Evolutionary conservation across 768 basidiomycete species (phyloP), one percentile per base, ranked within the genome.

Genomic region (Fomitopsis pulvina): DNA sequence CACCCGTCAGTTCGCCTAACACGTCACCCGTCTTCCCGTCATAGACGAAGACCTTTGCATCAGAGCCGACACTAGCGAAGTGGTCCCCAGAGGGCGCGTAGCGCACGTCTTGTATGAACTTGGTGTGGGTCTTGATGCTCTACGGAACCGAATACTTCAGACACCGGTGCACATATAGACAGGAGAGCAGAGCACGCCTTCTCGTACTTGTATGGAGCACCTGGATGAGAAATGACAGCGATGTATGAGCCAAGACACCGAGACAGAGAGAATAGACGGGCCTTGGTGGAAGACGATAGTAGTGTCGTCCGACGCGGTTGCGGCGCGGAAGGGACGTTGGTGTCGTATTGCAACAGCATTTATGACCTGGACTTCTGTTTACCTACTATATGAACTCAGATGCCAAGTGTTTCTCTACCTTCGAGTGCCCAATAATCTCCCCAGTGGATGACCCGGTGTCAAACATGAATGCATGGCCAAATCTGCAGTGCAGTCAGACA

Each of bases 51-150:
- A 88, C 68, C 70, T 86, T 95, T 26, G 75, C 77, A 64, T 98
- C 95, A 4, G 89, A 87, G 20, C 92, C 95, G 29, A 89, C 92
- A 51, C 90, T 92, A 12, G 81, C 86, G 61, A 97, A 94, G 38
- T 82, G 71, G 37, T 85, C 80, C 1, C 95, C 95, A 8, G 84
- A 84, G 0, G 83, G 81, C 0, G 92, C 75, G 62, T 83, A 97
- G 47, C 81, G 79, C 29, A 97, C 79, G 52, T 95, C 92, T 67
- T 95, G 91, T 14, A 97, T 88, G 60, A 94, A 96, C 64, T 87
- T 90, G 12, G 83, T 86, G 64, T 98, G 95, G 2, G 85, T 86
- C 65, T 81, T 84, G 69, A 96, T 86, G 10, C 83, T 80, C 87
- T 91, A 42, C 27, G 30, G 18, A 6, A 22, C 7, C 10, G 18